Percentiles rank a stretch among this genome's conserved stretches.
Evolutionary conservation across 306 rosid species (phyloP).

Genomic region (Medicago lupulina): DNA sequence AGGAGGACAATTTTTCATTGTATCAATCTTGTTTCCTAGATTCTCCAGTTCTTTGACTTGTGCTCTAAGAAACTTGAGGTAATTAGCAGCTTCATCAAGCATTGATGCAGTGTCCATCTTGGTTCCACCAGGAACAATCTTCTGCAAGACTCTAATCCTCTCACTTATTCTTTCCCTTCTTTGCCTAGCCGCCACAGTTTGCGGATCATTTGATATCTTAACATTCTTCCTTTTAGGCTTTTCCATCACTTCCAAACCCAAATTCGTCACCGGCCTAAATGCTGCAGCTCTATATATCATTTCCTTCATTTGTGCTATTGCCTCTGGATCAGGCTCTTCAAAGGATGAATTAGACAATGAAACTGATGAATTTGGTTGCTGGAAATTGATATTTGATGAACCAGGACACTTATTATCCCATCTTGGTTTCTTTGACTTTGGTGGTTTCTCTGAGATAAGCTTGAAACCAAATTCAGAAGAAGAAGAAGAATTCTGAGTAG

Average conservation of each 20-base stretch:
- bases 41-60: constrained; percentile 83
- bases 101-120: constrained; percentile 99
- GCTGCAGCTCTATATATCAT: constrained; percentile 94
- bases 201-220: constrained; percentile 88
- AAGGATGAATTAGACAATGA: constrained; percentile 48
- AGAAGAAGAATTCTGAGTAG: constrained; percentile 48
- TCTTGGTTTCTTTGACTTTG: constrained; percentile 69
- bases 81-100: constrained; percentile 99
- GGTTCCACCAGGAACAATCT: constrained; percentile 95
- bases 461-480: constrained; percentile 61
- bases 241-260: constrained; percentile 74
- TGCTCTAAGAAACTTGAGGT: constrained; percentile 88
- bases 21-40: constrained; percentile 74
- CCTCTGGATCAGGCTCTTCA: constrained; percentile 92
- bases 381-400: constrained; percentile 86
- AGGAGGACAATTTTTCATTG: constrained; percentile 66
- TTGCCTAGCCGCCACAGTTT: constrained; percentile 95
- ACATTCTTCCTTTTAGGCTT: constrained; percentile 94
- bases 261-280: constrained; percentile 88
- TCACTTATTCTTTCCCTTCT: constrained; percentile 95
- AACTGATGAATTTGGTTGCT: constrained; percentile 69
- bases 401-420: constrained; percentile 63
- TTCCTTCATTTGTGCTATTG: constrained; percentile 95
- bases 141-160: constrained; percentile 89
- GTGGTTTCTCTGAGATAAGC: constrained; percentile 60